Evolutionary conservation across 1,139 yeast genomes (phyloP).

Genomic region (Eremothecium gossypii): DNA sequence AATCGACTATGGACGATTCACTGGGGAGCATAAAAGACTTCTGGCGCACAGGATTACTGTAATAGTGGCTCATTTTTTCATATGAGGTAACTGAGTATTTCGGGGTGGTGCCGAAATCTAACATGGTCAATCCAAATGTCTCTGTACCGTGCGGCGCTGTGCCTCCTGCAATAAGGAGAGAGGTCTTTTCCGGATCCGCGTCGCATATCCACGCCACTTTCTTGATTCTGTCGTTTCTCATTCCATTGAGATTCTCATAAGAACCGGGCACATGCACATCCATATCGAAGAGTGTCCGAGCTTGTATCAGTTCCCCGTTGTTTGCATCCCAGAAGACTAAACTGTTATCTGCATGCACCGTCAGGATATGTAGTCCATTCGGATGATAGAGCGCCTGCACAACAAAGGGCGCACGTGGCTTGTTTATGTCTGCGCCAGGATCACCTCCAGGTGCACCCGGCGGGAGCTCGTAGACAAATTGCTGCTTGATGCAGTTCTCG

Average conservation of each 20-base stretch:
- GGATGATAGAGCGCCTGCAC: conserved; percentile 78
- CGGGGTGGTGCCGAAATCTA: conserved; percentile 78
- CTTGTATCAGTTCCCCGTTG: conserved; percentile 62
- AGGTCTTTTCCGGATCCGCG: conserved; percentile 72
- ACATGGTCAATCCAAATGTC: conserved; percentile 46
- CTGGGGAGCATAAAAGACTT: conserved; percentile 45
- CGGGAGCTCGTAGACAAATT: conserved; percentile 51
- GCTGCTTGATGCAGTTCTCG: conserved; percentile 46
- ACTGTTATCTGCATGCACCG: conserved; percentile 74
- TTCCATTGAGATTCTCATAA: conserved; percentile 9
- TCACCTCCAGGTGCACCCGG: conserved; percentile 60
- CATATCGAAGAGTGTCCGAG: conserved; percentile 61
- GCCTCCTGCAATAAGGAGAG: conserved; percentile 65
- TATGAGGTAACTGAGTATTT: conserved; percentile 73
- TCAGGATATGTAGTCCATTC: conserved; percentile 74
- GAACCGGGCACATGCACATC: conserved; percentile 49
- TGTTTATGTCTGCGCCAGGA: conserved; percentile 13
- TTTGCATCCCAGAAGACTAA: conserved; percentile 88
- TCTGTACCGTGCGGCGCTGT: conserved; percentile 34
- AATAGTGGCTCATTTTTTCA: conserved; percentile 71
- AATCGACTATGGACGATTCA: conserved; percentile 35
- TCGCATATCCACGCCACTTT: conserved; percentile 62
- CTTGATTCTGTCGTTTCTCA: conserved; percentile 16
- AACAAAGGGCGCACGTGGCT: conserved; percentile 40
- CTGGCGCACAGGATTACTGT: conserved; percentile 54